Evolutionary conservation across 2,329 filamentous ascomycete species (phyloP), one percentile per base, ranked within the genome.

Genomic region (Apiospora arundinis): DNA sequence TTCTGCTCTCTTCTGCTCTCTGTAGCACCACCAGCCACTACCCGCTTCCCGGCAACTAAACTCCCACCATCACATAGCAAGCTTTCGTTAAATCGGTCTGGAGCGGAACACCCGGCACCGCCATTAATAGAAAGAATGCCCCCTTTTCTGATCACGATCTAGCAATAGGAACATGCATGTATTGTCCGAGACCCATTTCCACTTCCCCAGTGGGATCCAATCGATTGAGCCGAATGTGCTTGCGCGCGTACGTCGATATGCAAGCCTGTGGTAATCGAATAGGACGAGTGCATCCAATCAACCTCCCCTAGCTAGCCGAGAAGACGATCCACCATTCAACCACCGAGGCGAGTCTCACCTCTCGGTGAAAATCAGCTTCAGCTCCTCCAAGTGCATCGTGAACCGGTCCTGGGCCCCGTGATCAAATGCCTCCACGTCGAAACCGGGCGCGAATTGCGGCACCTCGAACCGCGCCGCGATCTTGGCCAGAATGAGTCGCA

Each of bases 401-500:
- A 77, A 76, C 1, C 71, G 72, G 16, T 77, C 75, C 52, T 72
- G 56, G 1, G 69, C 67, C 4, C 73, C 74, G 2, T 70, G 70
- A 44, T 78, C 75, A 48, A 78, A 77, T 16, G 25, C 32, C 56
- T 76, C 73, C 0, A 72, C 74, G 1, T 69, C 72, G 66, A 77
- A 76, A 1, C 75, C 76, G 4, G 75, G 74, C 8, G 75, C 76
- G 32, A 78, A 77, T 0, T 9, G 18, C 0, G 70, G 65, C 28
- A 77, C 69, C 49, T 77, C 74, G 25, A 75, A 77, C 7, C 73
- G 67, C 60, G 73, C 70, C 8, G 69, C 67, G 2, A 76, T 63
- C 25, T 67, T 68, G 8, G 71, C 74, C 16, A 77, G 52, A 11
- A 73, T 49, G 18, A 75, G 73, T 11, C 76, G 71, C 49, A 78